Conservation (phyloP, 805 yeast genomes). For the Priceomyces castillae region DNA sequence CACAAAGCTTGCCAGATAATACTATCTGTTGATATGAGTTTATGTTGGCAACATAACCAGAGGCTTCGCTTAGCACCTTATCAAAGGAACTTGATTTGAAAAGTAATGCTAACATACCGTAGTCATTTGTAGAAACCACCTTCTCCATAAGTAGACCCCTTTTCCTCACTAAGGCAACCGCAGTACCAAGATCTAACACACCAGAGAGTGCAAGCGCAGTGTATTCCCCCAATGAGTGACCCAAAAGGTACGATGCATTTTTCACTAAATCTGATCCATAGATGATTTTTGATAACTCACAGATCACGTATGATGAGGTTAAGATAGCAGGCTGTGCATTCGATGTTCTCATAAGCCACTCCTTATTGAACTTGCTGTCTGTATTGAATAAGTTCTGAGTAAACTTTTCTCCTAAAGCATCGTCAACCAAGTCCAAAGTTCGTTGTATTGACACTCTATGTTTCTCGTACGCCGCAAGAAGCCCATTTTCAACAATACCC, state of each 20-base stretch:
- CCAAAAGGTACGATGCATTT: slow-evolving; percentile 27
- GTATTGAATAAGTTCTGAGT: slow-evolving; percentile 15
- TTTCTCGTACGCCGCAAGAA: slow-evolving; percentile 19
- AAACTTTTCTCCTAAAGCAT: slow-evolving; percentile 21
- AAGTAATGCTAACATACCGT: slow-evolving; percentile 37
- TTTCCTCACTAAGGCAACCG: slow-evolving; percentile 41
- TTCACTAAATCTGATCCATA: slow-evolving; percentile 18
- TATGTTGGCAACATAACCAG: slow-evolving; percentile 43
- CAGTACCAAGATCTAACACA: slow-evolving; percentile 28
- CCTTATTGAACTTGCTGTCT: slow-evolving; percentile 9
- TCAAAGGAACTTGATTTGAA: slow-evolving; percentile 24
- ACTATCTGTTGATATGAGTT: slow-evolving; percentile 44
- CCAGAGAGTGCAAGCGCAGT: slow-evolving; percentile 42
- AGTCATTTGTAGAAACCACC: slow-evolving; percentile 18
- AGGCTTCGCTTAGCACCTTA: slow-evolving; percentile 16
- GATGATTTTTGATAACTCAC: slow-evolving; percentile 17
- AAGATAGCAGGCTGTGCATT: slow-evolving; percentile 57
- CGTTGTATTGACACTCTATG: slow-evolving; percentile 10
- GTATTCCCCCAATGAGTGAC: slow-evolving; percentile 54
- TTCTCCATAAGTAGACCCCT: slow-evolving; percentile 46
- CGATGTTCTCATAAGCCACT: slow-evolving; percentile 33
- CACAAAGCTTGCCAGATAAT: slow-evolving; percentile 38
- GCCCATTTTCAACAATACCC: slow-evolving; percentile 22
- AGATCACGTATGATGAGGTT: slow-evolving; percentile 35
- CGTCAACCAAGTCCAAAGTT: slow-evolving; percentile 18